Evolutionary conservation across 257 asterid genomes (phyloP), one percentile per base, ranked within the genome.

Genomic region (Gynochthodes officinalis): DNA sequence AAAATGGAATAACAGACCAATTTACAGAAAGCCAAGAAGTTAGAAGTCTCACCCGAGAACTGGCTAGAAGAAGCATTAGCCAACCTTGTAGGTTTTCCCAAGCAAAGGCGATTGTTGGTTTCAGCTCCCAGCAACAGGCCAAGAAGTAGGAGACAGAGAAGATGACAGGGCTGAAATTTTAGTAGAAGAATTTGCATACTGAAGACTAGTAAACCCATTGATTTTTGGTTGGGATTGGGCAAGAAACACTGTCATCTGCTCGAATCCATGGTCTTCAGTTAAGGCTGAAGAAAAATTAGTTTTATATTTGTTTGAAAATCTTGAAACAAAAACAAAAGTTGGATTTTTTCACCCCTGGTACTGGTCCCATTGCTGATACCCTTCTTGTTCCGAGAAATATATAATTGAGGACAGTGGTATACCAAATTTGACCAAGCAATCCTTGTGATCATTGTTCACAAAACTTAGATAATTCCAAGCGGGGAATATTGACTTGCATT

Each of bases 61-160:
- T 82, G 90, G 49, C 89, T 89, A 72, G 98, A 90, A 81, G 97
- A 88, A 75, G 95, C 96, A 86, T 87, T 95, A 46, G 96, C 90
- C 69, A 89, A 86, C 81, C 88, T 93, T 53, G 89, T 76, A 78
- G 96, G 76, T 69, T 79, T 90, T 25, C 90, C 96, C 19, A 78
- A 71, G 79, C 98, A 93, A 63, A 58, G 52, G 0, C n/a, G 12
- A 46, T 30, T 62, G 46, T 48, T 44, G 44, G 15, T 40, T 46
- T 54, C 63, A 12, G 44, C 52, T 69, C 33, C 33, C 69, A 58
- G 40, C 40, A 58, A 25, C 48, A 42, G 16, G 53, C 54, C 54
- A 16, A 52, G 50, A 62, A 69, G 33, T 30, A 49, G 62, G 66
- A 77, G 64, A 69, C 40, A 44, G 43, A 73, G 39, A 44, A 18